Percentiles rank a stretch among this genome's conserved stretches.
Conservation (phyloP, 345 rosid species). For the Boechera divaricarpa region DNA sequence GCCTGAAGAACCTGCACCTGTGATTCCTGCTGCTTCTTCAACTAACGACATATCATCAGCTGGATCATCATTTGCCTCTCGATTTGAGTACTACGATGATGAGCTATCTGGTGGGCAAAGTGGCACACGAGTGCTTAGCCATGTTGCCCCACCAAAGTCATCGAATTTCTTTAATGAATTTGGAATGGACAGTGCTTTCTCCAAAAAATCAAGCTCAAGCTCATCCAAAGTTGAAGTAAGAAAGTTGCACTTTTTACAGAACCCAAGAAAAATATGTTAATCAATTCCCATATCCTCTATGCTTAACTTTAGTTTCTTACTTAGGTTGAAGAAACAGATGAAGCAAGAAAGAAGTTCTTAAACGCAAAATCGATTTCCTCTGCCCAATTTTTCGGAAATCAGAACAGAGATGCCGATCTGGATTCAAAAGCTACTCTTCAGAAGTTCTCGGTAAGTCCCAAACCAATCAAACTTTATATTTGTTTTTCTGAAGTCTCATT, state of each 20-base stretch:
- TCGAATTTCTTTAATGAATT: conserved; percentile 87
- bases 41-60: conserved; percentile 50
- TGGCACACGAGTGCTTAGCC: conserved; percentile 79
- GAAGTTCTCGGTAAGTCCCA: conserved; percentile 77
- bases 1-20: conserved; percentile 86
- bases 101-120: conserved; percentile 59
- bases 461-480: conserved; percentile 5
- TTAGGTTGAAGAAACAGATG: conserved; percentile 89
- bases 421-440: conserved; percentile 88
- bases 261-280: not conserved
- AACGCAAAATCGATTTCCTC: conserved; percentile 98
- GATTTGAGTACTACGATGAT: conserved; percentile 87
- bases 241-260: not conserved
- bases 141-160: conserved; percentile 94
- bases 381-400: conserved; percentile 88
- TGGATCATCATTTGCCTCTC: conserved; percentile 73
- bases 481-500: not conserved
- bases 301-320: not conserved
- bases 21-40: conserved; percentile 61
- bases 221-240: conserved; percentile 77
- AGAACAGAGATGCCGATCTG: conserved; percentile 54
- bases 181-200: conserved; percentile 80
- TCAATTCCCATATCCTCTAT: not conserved
- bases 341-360: conserved; percentile 94
- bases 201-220: conserved; percentile 65